phyloP scores from a whole-genome alignment of 495 filamentous ascomycete species.

The Xylaria flabelliformis region DNA sequence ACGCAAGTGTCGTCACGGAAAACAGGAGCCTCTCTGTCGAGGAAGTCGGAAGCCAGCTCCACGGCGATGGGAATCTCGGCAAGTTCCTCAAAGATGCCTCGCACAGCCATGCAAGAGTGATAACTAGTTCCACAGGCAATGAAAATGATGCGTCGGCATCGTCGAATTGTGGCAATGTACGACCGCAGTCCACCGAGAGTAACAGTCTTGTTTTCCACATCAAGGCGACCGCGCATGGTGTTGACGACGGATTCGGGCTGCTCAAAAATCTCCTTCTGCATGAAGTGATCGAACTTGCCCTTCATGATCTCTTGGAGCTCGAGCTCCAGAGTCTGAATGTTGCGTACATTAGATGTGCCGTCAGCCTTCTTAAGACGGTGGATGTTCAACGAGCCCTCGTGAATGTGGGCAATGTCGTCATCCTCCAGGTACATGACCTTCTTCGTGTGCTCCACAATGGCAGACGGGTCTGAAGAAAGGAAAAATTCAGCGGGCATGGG shows the following conservation, averaged over 20 bases:
- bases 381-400: conserved; percentile 98
- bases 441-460: conserved; percentile 99
- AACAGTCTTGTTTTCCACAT: conserved; percentile 88
- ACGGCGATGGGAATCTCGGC: conserved; percentile 98
- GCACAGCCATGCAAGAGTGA: conserved; percentile 99
- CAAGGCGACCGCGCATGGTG: conserved; percentile 98
- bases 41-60: conserved; percentile 96
- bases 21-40: conserved; percentile 96
- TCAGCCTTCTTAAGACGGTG: conserved; percentile 96
- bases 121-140: conserved; percentile 97
- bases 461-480: conserved; percentile 95
- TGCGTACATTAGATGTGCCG: conserved; percentile 93
- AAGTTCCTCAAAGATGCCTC: conserved; percentile 96
- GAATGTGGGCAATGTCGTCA: conserved; percentile 98
- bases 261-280: conserved; percentile 99
- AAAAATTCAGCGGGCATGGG: conserved; percentile 99
- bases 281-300: conserved; percentile 99
- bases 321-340: conserved; percentile 96
- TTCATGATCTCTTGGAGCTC: conserved; percentile 99
- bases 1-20: conserved; percentile 99
- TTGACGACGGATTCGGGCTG: conserved; percentile 99
- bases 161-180: conserved; percentile 94
- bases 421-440: conserved; percentile 99
- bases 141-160: conserved; percentile 96
- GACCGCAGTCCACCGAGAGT: conserved; percentile 94